These are phyloP conservation scores for Acacia melanoxylon DNA, from an alignment of 306 rosid species.

Conservation along the genomic window DNA sequence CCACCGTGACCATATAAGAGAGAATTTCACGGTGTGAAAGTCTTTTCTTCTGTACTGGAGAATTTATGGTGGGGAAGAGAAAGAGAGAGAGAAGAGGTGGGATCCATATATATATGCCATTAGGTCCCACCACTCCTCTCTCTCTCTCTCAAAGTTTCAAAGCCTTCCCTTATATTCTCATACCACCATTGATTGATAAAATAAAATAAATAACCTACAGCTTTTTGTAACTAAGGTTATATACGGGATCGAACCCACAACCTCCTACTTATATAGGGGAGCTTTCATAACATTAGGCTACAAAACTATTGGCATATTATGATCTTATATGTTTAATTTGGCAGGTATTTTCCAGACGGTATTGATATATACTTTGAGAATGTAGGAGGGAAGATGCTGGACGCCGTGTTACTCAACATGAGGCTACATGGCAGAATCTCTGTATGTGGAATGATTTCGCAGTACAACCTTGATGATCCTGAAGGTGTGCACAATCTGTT, in stretches of 20 bases:
- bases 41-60: not conserved
- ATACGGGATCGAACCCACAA: no score
- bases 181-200: no score
- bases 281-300: no score
- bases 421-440: conserved; percentile 46
- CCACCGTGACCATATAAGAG: no score
- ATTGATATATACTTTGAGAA: conserved; percentile 66
- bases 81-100: not conserved
- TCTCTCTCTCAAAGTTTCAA: not conserved
- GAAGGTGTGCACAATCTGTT: conserved; percentile 35
- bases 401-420: conserved; percentile 59
- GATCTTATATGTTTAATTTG: not conserved
- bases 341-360: conserved; percentile 52
- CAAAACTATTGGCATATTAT: no score
- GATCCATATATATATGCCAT: not conserved
- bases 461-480: conserved; percentile 35
- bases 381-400: conserved; percentile 59
- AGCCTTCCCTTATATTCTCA: not conserved
- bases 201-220: no score
- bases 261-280: no score
- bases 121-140: no score
- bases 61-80: not conserved
- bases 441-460: conserved; percentile 55
- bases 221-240: no score
- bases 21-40: not conserved